A percentile compares a stretch with the other conserved stretches of the same genome.
Evolutionary conservation across 371 early-diverging fungal species (phyloP).

Genomic region (Syncephalastrum racemosum): DNA sequence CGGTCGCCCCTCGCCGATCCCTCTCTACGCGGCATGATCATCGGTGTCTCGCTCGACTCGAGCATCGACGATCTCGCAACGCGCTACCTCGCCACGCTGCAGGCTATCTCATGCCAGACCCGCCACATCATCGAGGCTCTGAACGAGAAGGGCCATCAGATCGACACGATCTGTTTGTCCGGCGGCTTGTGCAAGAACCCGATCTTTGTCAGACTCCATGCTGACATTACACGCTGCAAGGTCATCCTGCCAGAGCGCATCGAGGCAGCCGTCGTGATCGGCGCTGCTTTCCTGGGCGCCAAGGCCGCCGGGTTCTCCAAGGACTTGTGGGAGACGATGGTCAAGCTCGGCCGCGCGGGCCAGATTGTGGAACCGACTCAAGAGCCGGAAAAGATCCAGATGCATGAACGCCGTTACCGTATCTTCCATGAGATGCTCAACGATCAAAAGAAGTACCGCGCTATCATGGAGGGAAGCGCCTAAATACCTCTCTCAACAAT

Average conservation of each 20-base stretch:
- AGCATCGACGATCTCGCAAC: constrained; percentile 57
- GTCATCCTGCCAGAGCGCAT: constrained; percentile 60
- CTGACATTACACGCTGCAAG: constrained; percentile 56
- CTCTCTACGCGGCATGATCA: constrained; percentile 59
- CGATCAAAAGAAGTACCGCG: constrained; percentile 55
- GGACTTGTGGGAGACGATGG: constrained; percentile 60
- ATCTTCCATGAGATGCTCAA: constrained; percentile 60
- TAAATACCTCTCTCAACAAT: not conserved
- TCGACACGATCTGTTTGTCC: constrained; percentile 65
- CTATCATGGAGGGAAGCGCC: constrained; percentile 46
- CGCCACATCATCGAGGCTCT: constrained; percentile 61
- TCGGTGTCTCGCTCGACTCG: constrained; percentile 60
- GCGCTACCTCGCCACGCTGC: constrained; percentile 63
- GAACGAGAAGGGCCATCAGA: constrained; percentile 50
- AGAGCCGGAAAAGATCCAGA: constrained; percentile 31
- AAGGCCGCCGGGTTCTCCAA: constrained; percentile 46
- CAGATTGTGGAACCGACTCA: constrained; percentile 46
- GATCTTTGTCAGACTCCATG: constrained; percentile 61
- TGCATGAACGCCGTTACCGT: constrained; percentile 55
- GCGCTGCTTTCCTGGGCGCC: constrained; percentile 70
- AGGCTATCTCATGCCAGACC: constrained; percentile 66
- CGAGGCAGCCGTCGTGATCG: constrained; percentile 69
- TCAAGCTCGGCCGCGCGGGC: constrained; percentile 53
- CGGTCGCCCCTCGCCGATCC: constrained; percentile 75
- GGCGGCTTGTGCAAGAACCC: constrained; percentile 71